phyloP scores from a whole-genome alignment of 148 eudicot genomes.

The Rhododendron griersonianum region DNA sequence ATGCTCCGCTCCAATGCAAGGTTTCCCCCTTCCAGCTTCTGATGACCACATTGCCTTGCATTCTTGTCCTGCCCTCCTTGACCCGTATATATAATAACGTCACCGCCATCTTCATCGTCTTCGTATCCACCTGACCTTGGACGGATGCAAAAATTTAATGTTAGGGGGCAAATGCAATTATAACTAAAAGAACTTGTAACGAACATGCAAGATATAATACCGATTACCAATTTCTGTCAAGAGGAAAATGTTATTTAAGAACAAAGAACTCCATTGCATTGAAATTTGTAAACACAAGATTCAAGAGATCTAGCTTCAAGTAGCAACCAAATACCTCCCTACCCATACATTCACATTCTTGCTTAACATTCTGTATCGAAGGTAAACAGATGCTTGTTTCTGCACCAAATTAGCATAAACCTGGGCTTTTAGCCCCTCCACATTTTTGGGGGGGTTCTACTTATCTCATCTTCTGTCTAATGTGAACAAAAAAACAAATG shows the following conservation, averaged over 20 bases:
- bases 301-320: neutral
- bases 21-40: constrained; percentile 74
- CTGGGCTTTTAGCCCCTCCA: neutral
- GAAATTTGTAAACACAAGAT: neutral
- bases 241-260: neutral
- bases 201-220: neutral
- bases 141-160: neutral
- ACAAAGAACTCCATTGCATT: neutral
- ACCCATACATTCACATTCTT: neutral
- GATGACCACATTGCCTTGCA: constrained; percentile 44
- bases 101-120: constrained; percentile 78
- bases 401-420: neutral
- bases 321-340: neutral
- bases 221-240: neutral
- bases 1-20: constrained; percentile 78
- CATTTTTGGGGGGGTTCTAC: neutral
- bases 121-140: constrained; percentile 65
- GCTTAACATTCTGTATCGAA: neutral
- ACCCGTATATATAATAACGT: constrained; percentile 68
- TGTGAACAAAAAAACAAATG: neutral
- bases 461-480: neutral
- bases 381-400: neutral
- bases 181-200: neutral
- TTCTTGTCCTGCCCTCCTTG: constrained; percentile 81
- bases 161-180: neutral